Conservation (phyloP, 139 green algal species). For the Yamagishiella unicocca region DNA sequence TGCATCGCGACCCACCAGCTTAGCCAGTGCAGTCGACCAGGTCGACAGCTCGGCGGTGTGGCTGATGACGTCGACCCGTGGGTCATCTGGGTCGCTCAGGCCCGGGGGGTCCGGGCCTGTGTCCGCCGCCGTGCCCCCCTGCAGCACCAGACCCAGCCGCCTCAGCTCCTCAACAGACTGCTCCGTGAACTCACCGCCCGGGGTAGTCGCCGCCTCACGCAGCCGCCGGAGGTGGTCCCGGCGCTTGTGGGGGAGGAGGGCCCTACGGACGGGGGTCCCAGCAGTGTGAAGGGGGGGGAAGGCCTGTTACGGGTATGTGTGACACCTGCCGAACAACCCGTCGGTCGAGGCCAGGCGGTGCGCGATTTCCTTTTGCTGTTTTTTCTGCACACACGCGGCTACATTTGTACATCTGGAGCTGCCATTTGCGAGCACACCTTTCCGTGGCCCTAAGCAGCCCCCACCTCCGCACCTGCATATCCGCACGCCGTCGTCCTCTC, state of each 20-base stretch:
- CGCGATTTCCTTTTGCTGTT: no score
- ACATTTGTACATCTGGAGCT: no score
- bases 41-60: neutral
- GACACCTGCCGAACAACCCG: no score
- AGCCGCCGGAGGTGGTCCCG: neutral
- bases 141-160: neutral
- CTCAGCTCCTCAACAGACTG: neutral
- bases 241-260: slow-evolving; percentile 4
- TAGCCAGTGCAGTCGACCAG: slow-evolving; percentile 5
- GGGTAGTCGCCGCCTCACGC: neutral
- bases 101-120: neutral
- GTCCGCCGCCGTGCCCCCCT: neutral
- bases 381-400: no score
- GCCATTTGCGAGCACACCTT: no score
- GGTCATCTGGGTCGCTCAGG: slow-evolving; percentile 18
- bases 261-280: no score
- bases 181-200: neutral
- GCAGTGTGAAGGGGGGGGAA: no score
- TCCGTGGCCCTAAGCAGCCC: no score
- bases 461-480: neutral
- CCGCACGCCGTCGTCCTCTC: neutral
- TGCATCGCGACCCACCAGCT: neutral
- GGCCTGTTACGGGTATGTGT: no score
- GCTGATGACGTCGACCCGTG: neutral
- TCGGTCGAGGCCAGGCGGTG: no score